These are phyloP conservation scores for Leccinum pellstonianum DNA, from an alignment of 768 basidiomycete species.

Conservation along the genomic window DNA sequence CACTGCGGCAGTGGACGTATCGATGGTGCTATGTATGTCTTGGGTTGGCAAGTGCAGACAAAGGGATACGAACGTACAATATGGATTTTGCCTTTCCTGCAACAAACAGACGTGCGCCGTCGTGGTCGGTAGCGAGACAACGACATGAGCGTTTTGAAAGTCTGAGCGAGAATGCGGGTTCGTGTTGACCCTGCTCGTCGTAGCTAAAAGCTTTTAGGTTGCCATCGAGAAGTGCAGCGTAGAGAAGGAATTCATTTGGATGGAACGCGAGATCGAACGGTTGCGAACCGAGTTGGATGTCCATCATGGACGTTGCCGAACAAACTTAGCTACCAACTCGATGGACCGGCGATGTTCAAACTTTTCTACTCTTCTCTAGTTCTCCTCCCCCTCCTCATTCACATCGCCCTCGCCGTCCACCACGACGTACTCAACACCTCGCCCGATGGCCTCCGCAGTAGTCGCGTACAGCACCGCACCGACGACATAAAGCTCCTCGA, in stretches of 20 bases:
- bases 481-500: constrained; percentile 65
- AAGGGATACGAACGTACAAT: constrained; percentile 51
- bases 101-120: constrained; percentile 69
- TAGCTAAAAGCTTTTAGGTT: constrained; percentile 81
- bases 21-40: constrained; percentile 53
- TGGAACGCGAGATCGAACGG: constrained; percentile 92
- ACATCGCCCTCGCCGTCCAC: constrained; percentile 33
- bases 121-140: constrained; percentile 61
- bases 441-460: constrained; percentile 27
- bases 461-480: constrained; percentile 5
- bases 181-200: constrained; percentile 62
- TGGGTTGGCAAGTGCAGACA: constrained; percentile 1
- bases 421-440: constrained; percentile 27
- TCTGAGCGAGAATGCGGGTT: constrained; percentile 53
- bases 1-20: constrained; percentile 56
- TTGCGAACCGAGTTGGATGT: constrained; percentile 72
- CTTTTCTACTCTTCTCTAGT: constrained; percentile 26
- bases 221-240: constrained; percentile 77
- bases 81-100: constrained; percentile 81
- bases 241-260: constrained; percentile 68
- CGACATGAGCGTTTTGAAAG: constrained; percentile 86
- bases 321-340: constrained; percentile 6
- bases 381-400: constrained; percentile 29
- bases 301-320: constrained; percentile 37
- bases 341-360: constrained; percentile 37